These are phyloP conservation scores for Mortierella sp. DNA, from an alignment of 371 early-diverging fungal genomes.

Conservation along the genomic window DNA sequence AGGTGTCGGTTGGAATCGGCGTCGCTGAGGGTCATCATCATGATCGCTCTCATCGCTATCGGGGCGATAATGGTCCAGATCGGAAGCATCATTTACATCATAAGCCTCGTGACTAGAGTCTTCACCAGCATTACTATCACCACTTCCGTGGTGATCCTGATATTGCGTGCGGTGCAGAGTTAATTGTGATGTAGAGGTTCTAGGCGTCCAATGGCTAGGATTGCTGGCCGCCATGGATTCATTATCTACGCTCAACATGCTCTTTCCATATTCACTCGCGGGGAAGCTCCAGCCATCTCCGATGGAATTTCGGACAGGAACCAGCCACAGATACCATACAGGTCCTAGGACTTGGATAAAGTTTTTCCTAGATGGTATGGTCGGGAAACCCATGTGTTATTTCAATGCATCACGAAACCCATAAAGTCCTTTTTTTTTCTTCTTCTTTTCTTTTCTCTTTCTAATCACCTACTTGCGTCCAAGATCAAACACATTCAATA, in stretches of 20 bases:
- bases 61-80: conserved; percentile 22
- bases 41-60: conserved; percentile 41
- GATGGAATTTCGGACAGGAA: conserved; percentile 54
- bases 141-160: conserved; percentile 7
- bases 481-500: conserved; percentile 59
- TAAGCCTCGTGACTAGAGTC: conserved; percentile 8
- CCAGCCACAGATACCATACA: conserved; percentile 56
- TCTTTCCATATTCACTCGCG: conserved; percentile 45
- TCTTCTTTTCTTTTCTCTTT: conserved; percentile 24
- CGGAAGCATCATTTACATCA: conserved; percentile 12
- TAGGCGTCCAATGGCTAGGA: not conserved
- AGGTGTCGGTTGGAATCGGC: conserved; percentile 24
- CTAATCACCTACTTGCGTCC: conserved; percentile 45
- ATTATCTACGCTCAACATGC: conserved; percentile 28
- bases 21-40: not conserved
- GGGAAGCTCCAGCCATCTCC: conserved; percentile 50
- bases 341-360: conserved; percentile 57
- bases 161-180: conserved; percentile 7
- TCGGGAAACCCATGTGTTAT: too few relatives aligned
- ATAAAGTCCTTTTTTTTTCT: conserved; percentile 22
- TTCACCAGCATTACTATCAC: conserved; percentile 1
- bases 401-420: too few relatives aligned
- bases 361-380: conserved; percentile 35
- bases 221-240: not conserved
- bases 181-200: not conserved